phyloP scores from a whole-genome alignment of 495 filamentous ascomycete species.

The Aspergillus conjunctus region DNA sequence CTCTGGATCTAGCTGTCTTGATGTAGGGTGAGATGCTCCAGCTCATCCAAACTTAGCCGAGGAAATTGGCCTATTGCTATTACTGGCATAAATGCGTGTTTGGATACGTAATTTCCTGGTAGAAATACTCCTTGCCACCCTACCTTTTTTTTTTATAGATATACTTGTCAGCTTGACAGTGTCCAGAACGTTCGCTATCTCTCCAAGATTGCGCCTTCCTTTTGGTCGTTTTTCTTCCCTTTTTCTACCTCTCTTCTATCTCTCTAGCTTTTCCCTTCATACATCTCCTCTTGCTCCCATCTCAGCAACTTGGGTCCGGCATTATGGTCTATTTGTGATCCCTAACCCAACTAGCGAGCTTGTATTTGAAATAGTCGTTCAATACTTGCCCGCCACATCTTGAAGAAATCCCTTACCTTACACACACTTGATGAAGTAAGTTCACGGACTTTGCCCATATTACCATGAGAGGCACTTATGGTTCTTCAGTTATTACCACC shows the following conservation, averaged over 20 bases:
- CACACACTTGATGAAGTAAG: neutral
- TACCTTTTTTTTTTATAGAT: no score
- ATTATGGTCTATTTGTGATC: no score
- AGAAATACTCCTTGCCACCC: neutral
- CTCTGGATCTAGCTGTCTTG: neutral
- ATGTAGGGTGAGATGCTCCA: no score
- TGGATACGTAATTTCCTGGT: no score
- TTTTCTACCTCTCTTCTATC: neutral
- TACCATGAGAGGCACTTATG: neutral
- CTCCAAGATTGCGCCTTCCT: neutral
- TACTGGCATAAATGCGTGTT: no score
- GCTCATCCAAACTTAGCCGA: no score
- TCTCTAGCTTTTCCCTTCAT: neutral
- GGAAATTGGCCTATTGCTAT: no score
- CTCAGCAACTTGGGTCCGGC: no score
- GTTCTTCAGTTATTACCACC: neutral
- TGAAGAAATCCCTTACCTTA: neutral
- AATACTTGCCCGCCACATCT: neutral
- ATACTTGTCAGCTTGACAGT: no score
- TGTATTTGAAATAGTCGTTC: no score
- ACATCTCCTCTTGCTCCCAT: neutral
- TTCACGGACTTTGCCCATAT: neutral
- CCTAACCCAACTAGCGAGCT: no score
- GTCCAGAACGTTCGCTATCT: neutral
- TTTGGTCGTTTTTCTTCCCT: neutral